Evolutionary conservation across 345 rosid species (phyloP), one percentile per base, ranked within the genome.

Genomic region (Rhodomyrtus tomentosa): DNA sequence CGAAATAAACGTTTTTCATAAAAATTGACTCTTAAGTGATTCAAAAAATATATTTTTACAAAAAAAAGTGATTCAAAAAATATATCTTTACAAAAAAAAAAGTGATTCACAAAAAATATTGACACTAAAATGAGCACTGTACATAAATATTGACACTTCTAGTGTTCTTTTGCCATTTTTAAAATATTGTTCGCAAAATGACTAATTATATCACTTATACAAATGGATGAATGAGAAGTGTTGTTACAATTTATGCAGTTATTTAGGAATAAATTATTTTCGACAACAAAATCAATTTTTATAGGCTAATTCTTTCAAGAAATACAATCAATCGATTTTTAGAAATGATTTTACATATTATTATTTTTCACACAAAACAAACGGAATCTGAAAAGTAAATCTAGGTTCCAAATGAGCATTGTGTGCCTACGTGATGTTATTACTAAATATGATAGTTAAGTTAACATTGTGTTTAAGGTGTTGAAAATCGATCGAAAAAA

Each of bases 141-240:
- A 38, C 40, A 38, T 5, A 38, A 38, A 38, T 38, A 38, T 38
- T 38, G 40, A 5, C 40, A 38, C 40, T 38, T 5, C 40, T 38
- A 38, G 40, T 3, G 40, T 38, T 38, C 40, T 38, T 38, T 5
- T 38, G 40, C n/a, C n/a, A n/a, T n/a, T n/a, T n/a, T n/a, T n/a
- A n/a, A n/a, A 1, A 59, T 6, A 3, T 14, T 27, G 6, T 59
- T 27, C 10, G 3, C 0, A 59, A 59, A 59, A 15, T 59, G 7
- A 27, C 15, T 6, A 1, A 2, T 5, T n/a, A 12, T 2, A 58
- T 58, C 0, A 1, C 18, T 15, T 5, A 58, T 5, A 1, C 12
- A 56, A 58, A 59, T 59, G 21, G 29, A 59, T 29, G 1, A 29
- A 29, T 0, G 5, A 15, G 7, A 14, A 27, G 15, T 29, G 29